Percentiles rank a stretch among this genome's conserved stretches.
phyloP scores from a whole-genome alignment of 768 basidiomycete species.

The Guyanaporus albipodus region DNA sequence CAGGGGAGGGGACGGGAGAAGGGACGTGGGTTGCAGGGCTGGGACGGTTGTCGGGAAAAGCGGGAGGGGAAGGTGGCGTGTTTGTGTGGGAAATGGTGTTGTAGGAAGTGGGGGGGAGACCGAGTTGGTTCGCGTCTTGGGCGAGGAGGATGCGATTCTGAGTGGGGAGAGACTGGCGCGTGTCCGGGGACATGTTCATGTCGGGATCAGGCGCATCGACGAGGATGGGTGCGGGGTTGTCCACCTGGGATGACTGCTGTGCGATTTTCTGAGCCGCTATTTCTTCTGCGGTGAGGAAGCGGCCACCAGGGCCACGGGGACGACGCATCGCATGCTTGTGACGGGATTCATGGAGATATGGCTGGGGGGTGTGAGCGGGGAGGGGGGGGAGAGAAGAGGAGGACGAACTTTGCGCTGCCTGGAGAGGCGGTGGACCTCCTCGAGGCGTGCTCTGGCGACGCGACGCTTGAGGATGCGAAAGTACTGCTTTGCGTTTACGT shows the following conservation, averaged over 20 bases:
- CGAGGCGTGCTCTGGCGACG: constrained; percentile 83
- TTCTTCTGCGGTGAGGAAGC: constrained; percentile 96
- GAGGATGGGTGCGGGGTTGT: constrained; percentile 16
- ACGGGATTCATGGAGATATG: constrained; percentile 96
- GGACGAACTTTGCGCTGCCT: constrained; percentile 79
- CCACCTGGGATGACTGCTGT: constrained; percentile 27
- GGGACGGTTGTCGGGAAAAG: constrained; percentile 18
- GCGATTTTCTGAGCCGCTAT: constrained; percentile 73
- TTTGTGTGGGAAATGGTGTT: constrained; percentile 22
- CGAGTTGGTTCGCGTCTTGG: constrained; percentile 9
- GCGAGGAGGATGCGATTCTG: constrained; percentile 18
- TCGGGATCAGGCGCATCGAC: constrained; percentile 15
- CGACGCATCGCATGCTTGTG: constrained; percentile 98
- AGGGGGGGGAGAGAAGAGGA: not conserved
- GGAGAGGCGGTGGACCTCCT: constrained; percentile 91
- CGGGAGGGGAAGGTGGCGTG: constrained; percentile 18
- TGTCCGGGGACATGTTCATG: constrained; percentile 3
- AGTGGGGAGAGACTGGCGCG: constrained; percentile 13
- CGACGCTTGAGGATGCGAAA: constrained; percentile 96
- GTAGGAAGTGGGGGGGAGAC: constrained; percentile 15
- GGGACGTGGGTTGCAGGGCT: constrained; percentile 15
- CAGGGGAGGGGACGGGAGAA: constrained; percentile 18
- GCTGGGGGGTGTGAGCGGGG: constrained; percentile 44
- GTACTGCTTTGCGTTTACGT: constrained; percentile 99
- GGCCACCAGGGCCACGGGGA: constrained; percentile 93